Evolutionary conservation across 495 filamentous ascomycete genomes (phyloP).

Genomic region (Penicillium canariense): DNA sequence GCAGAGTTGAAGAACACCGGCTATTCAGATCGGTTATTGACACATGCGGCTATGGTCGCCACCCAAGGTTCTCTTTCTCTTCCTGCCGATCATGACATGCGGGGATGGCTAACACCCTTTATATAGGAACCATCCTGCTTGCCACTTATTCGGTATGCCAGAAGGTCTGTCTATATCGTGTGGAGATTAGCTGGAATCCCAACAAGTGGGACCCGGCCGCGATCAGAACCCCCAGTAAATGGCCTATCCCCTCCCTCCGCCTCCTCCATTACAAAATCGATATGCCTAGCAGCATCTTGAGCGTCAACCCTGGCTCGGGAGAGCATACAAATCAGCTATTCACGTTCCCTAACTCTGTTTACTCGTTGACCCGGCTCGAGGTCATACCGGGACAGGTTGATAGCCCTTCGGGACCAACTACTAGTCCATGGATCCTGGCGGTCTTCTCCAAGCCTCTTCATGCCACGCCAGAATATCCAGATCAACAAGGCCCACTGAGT

Average conservation of each 20-base stretch:
- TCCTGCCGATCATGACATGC: not conserved
- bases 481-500: constrained; percentile 60
- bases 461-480: constrained; percentile 48
- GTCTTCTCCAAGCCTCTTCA: constrained; percentile 61
- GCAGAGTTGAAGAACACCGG: constrained; percentile 67
- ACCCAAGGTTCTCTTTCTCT: constrained; percentile 56
- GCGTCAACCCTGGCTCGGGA: constrained; percentile 19
- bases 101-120: not conserved
- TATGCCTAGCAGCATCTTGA: constrained; percentile 34
- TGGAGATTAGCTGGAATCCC: constrained; percentile 50
- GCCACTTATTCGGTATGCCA: constrained; percentile 64
- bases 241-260: constrained; percentile 45
- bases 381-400: constrained; percentile 61
- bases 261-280: constrained; percentile 43
- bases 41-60: constrained; percentile 75
- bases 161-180: constrained; percentile 62
- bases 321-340: constrained; percentile 31
- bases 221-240: constrained; percentile 33
- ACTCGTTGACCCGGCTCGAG: constrained; percentile 64
- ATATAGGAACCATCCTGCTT: constrained; percentile 56
- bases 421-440: constrained; percentile 63
- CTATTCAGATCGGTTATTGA: constrained; percentile 66
- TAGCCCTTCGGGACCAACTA: constrained; percentile 43
- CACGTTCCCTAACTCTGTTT: constrained; percentile 41
- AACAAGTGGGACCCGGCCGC: constrained; percentile 38